Evolutionary conservation across 1,284 basidiomycete species (phyloP), one percentile per base, ranked within the genome.

Genomic region (Laetiporus sulphureus): DNA sequence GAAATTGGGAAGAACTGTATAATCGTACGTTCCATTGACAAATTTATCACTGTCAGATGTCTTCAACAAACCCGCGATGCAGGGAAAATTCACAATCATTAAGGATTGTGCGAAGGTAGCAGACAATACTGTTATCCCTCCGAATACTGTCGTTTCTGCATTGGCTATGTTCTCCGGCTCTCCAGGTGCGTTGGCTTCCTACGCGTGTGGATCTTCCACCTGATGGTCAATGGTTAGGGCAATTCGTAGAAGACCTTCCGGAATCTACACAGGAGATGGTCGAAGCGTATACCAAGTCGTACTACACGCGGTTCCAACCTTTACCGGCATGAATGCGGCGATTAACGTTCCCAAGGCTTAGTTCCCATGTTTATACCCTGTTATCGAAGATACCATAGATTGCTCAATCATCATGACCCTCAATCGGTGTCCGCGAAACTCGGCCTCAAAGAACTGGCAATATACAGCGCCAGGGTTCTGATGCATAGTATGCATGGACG

Each of bases 31-130:
- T 7, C n/a, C n/a, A n/a, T n/a, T n/a, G n/a, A n/a, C n/a, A n/a
- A n/a, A n/a, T n/a, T n/a, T n/a, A n/a, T n/a, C n/a, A n/a, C n/a
- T n/a, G n/a, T n/a, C n/a, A n/a, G n/a, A n/a, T n/a, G n/a, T n/a
- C n/a, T n/a, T n/a, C n/a, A n/a, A n/a, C n/a, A n/a, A n/a, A n/a
- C n/a, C n/a, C n/a, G n/a, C n/a, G n/a, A n/a, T n/a, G 12, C 53
- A 96, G 94, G 94, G 96, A 21, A 93, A 96, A 59, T 97, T 98
- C 54, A 83, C 85, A 0, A 92, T 97, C 49, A 93, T 99, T 64
- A 97, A 98, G 60, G 95, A 99, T 59, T 92, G 92, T 53, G 91
- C 89, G 3, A 83, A 81, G 47, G 84, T 90, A 46, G 85, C 79
- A 46, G 92, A 95, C 60, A 84, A 87, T 49, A 88, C 91, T 0